These are phyloP conservation scores for Protea cynaroides DNA, from an alignment of 164 flowering plant species.

Conservation along the genomic window DNA sequence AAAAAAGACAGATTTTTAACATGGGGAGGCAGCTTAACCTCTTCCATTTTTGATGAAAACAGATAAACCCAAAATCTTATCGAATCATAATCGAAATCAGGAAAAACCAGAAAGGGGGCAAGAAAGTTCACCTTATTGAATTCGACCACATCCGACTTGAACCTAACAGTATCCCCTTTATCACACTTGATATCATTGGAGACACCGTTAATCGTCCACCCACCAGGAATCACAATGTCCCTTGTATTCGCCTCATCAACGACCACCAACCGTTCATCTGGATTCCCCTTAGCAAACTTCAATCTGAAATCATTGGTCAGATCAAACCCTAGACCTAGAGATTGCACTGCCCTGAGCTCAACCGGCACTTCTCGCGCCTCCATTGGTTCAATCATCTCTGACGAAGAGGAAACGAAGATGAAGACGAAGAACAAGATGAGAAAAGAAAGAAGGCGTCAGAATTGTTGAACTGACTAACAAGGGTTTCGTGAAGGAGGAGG, in stretches of 20 bases:
- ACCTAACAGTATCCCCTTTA: constrained; percentile 77
- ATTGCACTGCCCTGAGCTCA: constrained; percentile 46
- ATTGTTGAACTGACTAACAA: too few species aligned
- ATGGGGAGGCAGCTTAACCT: neutral
- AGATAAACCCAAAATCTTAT: neutral
- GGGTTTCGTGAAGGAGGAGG: too few species aligned
- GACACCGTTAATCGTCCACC: constrained; percentile 30
- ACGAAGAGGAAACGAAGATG: too few species aligned
- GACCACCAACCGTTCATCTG: constrained; percentile 46
- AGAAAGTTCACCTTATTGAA: constrained; percentile 59
- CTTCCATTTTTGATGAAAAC: neutral
- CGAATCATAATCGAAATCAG: neutral
- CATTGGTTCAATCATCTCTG: too few species aligned
- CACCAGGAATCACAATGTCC: constrained; percentile 60
- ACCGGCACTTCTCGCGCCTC: constrained; percentile 19
- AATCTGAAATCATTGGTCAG: constrained; percentile 67
- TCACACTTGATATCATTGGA: constrained; percentile 60
- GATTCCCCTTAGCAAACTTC: constrained; percentile 53
- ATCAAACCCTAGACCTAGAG: constrained; percentile 76
- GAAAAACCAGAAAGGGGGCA: neutral
- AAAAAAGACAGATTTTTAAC: neutral
- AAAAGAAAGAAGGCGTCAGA: too few species aligned
- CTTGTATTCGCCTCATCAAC: constrained; percentile 45
- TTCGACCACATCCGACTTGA: constrained; percentile 73
- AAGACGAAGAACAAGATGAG: too few species aligned